phyloP scores from a whole-genome alignment of 306 rosid genomes.

The Heteromeles arbutifolia region DNA sequence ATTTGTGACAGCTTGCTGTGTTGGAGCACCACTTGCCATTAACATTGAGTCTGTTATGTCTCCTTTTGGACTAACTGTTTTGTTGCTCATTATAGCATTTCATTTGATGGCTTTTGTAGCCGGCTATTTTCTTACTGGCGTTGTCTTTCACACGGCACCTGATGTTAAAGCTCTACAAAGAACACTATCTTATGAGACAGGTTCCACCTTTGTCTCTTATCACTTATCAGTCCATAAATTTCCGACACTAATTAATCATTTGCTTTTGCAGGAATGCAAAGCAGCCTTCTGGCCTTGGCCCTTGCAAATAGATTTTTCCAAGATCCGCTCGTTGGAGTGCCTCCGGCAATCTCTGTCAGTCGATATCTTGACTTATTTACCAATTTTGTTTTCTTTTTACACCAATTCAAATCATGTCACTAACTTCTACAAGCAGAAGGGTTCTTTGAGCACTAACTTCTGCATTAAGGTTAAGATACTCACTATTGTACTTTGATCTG shows the following conservation, averaged over 20 bases:
- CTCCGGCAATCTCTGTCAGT: conserved; percentile 95
- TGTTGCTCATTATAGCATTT: conserved; percentile 59
- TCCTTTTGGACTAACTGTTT: conserved; percentile 61
- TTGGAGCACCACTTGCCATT: conserved; percentile 94
- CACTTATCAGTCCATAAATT: neutral
- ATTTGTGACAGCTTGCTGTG: conserved; percentile 74
- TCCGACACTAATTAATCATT: neutral
- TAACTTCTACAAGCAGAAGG: neutral
- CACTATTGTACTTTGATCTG: conserved; percentile 16
- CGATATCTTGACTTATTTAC: neutral
- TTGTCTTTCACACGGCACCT: conserved; percentile 43
- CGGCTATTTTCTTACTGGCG: conserved; percentile 66
- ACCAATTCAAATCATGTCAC: neutral
- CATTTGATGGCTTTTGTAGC: conserved; percentile 69
- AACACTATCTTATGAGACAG: conserved; percentile 90
- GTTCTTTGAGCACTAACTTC: too few relatives aligned
- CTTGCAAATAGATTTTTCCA: conserved; percentile 82
- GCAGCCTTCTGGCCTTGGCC: conserved; percentile 97
- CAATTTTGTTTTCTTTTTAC: neutral
- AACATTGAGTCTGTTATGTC: conserved; percentile 68
- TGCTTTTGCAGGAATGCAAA: conserved; percentile 74
- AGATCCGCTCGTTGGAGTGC: conserved; percentile 75
- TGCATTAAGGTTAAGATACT: neutral
- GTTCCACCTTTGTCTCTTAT: conserved; percentile 29
- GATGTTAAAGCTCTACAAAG: conserved; percentile 73